Evolutionary conservation across 2,329 filamentous ascomycete species (phyloP), one percentile per base, ranked within the genome.

Genomic region (Sporothrix globosa): DNA sequence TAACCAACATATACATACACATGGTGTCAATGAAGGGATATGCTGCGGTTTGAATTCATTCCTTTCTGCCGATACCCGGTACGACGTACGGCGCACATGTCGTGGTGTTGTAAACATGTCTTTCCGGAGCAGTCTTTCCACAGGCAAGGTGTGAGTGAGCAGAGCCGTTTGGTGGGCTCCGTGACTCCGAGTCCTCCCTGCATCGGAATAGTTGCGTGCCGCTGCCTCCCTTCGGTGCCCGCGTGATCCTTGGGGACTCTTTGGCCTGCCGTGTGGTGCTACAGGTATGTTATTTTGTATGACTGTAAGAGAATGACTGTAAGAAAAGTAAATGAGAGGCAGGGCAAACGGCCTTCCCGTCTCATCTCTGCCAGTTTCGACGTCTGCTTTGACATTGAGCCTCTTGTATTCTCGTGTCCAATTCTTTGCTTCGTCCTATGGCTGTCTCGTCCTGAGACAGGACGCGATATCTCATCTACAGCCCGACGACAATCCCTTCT

Each of bases 361-460:
- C 30, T 21, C 7, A 41, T 39, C 54, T 17, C 7, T 30, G 39
- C 30, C 19, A 27, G 54, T 41, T 39, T 58, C 54, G 17, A 58
- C 3, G 30, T 5, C 30, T 4, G 54, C 9, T 19, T 14, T 30
- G 3, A 5, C 10, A 13, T 13, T 17, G 14, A 4, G 11, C 41
- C 41, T 17, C 10, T 5, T 34, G 30, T 17, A 21, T 7, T 9
- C 39, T 44, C n/a, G 21, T 46, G n/a, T 27, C 11, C 41, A 4
- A 14, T 27, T 7, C 39, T 34, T 34, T 44, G 11, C 10, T 24
- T 27, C 39, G 14, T 61, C 58, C 21, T 39, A 61, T 44, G 2
- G 58, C 39, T 46, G 27, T 61, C 21, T 61, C 58, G 44, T 46
- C 11, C 39, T 27, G 58, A 63, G 58, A 63, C 58, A 63, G 27